Evolutionary conservation across 1,284 basidiomycete genomes (phyloP), one percentile per base, ranked within the genome.

Genomic region (Cutaneotrichosporon spelunceum): DNA sequence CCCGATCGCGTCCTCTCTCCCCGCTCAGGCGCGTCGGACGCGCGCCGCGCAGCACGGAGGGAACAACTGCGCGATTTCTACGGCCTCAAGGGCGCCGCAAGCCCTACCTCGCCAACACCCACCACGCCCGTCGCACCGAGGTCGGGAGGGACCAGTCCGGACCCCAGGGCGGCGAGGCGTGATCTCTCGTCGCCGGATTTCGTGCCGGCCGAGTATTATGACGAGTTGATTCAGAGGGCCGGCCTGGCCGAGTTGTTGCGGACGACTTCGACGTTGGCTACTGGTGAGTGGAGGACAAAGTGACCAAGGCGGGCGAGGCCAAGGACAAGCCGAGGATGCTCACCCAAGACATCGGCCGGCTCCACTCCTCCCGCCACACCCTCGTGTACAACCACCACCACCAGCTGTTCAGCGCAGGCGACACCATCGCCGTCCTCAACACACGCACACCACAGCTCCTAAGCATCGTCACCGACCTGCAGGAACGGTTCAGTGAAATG

Each of bases 311-410:
- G n/a, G 19, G 39, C 4, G 39, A 16, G 39, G 14, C 34, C 16
- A 19, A 42, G 39, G 4, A 16, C 11, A 36, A 7, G 34, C 3
- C 11, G 34, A 36, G 34, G 19, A 2, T 5, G 19, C 16, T 16
- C 19, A n/a, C 8, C n/a, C 9, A 29, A 45, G 78, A 79, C 54
- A 70, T 77, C 34, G 70, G 72, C 27, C 70, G 72, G 44, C 66
- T 79, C 42, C 71, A 78, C 57, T 71, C 72, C 2, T 75, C 76
- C 5, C 62, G 76, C 33, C 75, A 79, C 61, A 69, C 70, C 33
- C 65, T 79, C 8, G 78, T 79, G 19, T 79, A 79, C 65, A 78
- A 79, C 58, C 78, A 79, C 61, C 78, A 79, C 68, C 76, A 78
- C 63, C 76, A 79, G 73, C 71, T 79, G 8, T 79, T 79, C 66